Base-by-base conservation (phyloP, 164 flowering plant species). In the Chimonanthus salicifolius region DNA sequence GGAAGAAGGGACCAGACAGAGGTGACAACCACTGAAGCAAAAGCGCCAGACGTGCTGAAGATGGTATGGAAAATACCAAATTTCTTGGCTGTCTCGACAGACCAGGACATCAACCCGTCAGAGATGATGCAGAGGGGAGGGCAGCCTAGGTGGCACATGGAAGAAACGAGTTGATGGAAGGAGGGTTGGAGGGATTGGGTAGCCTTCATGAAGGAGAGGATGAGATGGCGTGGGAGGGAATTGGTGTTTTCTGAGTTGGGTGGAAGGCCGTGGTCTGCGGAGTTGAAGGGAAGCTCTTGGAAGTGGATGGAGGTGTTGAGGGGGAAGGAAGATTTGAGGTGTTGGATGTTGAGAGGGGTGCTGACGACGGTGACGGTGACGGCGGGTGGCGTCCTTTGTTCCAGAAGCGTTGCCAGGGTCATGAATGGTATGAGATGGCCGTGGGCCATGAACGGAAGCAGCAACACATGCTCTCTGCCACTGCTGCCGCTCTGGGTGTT, bases 331-430 rank as follows among this genome's bases (percentile, higher is more conserved):
- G 78, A 6, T 51, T 47, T 33, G 62, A 71, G 71, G 18, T 11
- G 54, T 16, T 44, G 21, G 46, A 71, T 20, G 74, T 76, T 76
- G 74, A 64, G 71, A 4, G 74, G 78, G 67, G 78, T 71, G 74
- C 16, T 76, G 67, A 71, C 62, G 71, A 76, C 15, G 70, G 80
- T 78, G 46, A 78, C 51, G 43, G 78, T 76, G 70, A 76, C 45
- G 71, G 71, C 67, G 71, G 43, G 10, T 47, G 11, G 62, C 47
- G 48, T 9, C 54, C 64, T 60, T 15, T 18, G 47, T 5, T 71
- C 71, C 7, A 76, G 66, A 3, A 71, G 74, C 2, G 16, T 49
- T 20, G 78, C 78, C 7, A 76, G 58, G 43, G 71, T 43, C 2
- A 71, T 44, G 58, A 76, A 76, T 3, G 78, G 74, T 10, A 54